Conservation (phyloP, 2,329 filamentous ascomycete genomes). For the Emergomyces pasteurianus region DNA sequence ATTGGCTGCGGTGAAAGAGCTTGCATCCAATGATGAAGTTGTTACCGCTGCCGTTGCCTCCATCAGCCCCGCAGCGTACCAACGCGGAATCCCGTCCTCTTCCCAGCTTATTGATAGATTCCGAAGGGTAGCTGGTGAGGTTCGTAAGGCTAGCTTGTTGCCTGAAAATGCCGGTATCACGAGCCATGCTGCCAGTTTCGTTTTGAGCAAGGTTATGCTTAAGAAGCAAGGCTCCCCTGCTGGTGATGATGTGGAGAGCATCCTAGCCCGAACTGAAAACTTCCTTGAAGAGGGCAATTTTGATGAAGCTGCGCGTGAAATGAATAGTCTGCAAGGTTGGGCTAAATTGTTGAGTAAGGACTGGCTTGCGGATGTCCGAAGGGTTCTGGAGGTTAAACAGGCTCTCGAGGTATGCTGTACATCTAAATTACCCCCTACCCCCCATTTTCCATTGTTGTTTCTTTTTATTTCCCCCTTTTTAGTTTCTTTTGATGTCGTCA, state of each 20-base stretch:
- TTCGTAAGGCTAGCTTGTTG: slow-evolving; percentile 84
- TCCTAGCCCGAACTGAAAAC: slow-evolving; percentile 79
- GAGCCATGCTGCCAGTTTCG: slow-evolving; percentile 78
- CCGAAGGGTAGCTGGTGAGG: slow-evolving; percentile 80
- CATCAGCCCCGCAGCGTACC: slow-evolving; percentile 88
- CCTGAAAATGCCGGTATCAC: slow-evolving; percentile 91
- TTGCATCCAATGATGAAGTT: slow-evolving; percentile 69
- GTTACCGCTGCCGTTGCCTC: slow-evolving; percentile 92
- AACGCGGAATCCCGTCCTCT: slow-evolving; percentile 73
- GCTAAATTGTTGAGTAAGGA: slow-evolving; percentile 89
- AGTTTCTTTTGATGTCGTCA: neutral
- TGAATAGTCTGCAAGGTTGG: slow-evolving; percentile 89
- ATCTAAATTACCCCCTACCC: neutral
- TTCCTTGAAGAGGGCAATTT: slow-evolving; percentile 86
- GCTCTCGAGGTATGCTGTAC: slow-evolving; percentile 70
- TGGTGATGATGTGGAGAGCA: slow-evolving; percentile 85
- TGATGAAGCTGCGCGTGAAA: slow-evolving; percentile 82
- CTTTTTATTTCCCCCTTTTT: neutral
- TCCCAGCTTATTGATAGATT: slow-evolving; percentile 90
- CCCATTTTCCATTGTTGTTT: too few relatives aligned
- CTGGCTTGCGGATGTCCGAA: slow-evolving; percentile 82
- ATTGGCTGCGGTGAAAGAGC: slow-evolving; percentile 87
- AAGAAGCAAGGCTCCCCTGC: slow-evolving; percentile 78
- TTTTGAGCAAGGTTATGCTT: slow-evolving; percentile 91
- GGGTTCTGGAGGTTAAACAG: slow-evolving; percentile 89